phyloP scores from a whole-genome alignment of 257 asterid species.

The Plectranthus barbatus region DNA sequence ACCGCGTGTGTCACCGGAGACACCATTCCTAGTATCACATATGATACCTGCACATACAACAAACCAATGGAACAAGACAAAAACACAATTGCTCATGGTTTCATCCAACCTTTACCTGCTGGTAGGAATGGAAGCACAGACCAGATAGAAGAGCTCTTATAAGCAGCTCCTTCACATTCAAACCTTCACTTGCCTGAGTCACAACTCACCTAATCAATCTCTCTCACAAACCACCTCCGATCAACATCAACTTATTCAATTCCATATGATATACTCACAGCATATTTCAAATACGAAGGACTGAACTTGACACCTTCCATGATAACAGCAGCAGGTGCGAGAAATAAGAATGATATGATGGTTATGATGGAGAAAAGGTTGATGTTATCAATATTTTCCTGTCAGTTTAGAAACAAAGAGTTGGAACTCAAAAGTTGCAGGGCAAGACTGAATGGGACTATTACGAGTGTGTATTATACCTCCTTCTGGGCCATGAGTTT shows the following conservation, averaged over 20 bases:
- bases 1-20: slow-evolving; percentile 90
- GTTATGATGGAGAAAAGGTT: slow-evolving; percentile 74
- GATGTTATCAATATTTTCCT: slow-evolving; percentile 77
- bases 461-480: slow-evolving; percentile 33
- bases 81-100: no score
- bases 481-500: slow-evolving; percentile 59
- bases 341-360: slow-evolving; percentile 58
- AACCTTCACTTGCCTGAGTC: slow-evolving; percentile 64
- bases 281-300: slow-evolving; percentile 58
- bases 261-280: slow-evolving; percentile 34
- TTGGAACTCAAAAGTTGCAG: neutral
- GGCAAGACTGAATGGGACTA: neutral
- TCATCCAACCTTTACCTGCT: no score
- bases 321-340: slow-evolving; percentile 50
- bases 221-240: neutral
- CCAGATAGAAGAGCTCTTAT: slow-evolving; percentile 57
- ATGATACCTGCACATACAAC: slow-evolving; percentile 53
- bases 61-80: no score
- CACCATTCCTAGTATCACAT: slow-evolving; percentile 62
- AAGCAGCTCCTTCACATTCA: slow-evolving; percentile 49
- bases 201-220: neutral
- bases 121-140: slow-evolving; percentile 78
- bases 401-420: slow-evolving; percentile 12
- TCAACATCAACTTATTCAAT: neutral
- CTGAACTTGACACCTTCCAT: slow-evolving; percentile 67